Evolutionary conservation across 768 basidiomycete genomes (phyloP), one percentile per base, ranked within the genome.

Genomic region (Lentinula sp.): DNA sequence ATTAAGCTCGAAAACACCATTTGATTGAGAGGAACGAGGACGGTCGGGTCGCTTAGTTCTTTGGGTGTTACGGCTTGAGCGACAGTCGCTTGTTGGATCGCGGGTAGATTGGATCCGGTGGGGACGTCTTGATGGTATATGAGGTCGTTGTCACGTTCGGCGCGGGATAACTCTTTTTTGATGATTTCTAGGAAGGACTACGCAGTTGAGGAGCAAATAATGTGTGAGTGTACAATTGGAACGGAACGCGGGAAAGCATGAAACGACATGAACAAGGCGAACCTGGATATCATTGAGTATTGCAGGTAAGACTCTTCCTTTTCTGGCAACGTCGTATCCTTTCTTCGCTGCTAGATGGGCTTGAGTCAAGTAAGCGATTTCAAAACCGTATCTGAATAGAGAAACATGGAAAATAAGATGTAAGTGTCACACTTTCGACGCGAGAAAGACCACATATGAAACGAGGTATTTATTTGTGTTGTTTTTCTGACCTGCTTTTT

Each of bases 91-190:
- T 85, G 85, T 35, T 78, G 76, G 54, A 98, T 85, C 0, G 80
- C 69, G 0, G 86, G 74, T 6, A 97, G 81, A 15, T 87, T 81
- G 2, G 88, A 84, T 4, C 82, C 66, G 0, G 93, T 77, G 0
- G 95, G 94, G 1, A 96, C 79, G 60, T 92, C 88, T 55, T 92
- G 82, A 66, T 97, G 93, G 74, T 98, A 99, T 42, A 99, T 97
- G 6, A 97, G 77, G 72, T 96, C 91, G 70, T 99, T 99, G 72
- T 98, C 96, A 36, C 93, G 84, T 64, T 88, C 84, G 0, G 95
- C 91, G 13, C 92, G 83, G 4, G 77, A 73, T 37, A 90, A 72
- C 59, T 85, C 82, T 56, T 82, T 85, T 65, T 88, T 82, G 28
- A 97, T 76, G 7, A 77, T 85, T 50, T 88, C 86, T 28, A 90